A percentile compares a stretch with the other conserved stretches of the same genome.
These are phyloP conservation scores for Dictyophora rubrovolvata DNA, from an alignment of 768 basidiomycete genomes.

Conservation along the genomic window DNA sequence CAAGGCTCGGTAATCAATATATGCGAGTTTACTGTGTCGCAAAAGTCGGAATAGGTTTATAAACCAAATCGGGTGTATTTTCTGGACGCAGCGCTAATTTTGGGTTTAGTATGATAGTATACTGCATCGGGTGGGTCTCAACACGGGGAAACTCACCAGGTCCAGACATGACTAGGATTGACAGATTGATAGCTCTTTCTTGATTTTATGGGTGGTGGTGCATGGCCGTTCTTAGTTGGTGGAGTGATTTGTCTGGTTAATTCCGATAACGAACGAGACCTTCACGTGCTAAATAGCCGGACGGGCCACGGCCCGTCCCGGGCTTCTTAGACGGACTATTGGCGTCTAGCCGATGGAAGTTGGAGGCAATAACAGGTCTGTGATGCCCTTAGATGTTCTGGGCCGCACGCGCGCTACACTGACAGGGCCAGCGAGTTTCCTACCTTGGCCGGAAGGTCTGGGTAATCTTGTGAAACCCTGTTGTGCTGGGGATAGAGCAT, in stretches of 20 bases:
- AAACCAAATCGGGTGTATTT: no score
- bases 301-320: slow-evolving; percentile 61
- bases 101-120: no score
- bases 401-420: slow-evolving; percentile 83
- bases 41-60: no score
- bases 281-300: slow-evolving; percentile 88
- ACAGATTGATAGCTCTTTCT: slow-evolving; percentile 80
- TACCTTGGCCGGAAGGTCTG: slow-evolving; percentile 68
- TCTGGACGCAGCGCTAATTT: no score
- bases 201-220: slow-evolving; percentile 82
- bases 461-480: slow-evolving; percentile 74
- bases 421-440: slow-evolving; percentile 80
- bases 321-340: slow-evolving; percentile 84
- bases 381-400: slow-evolving; percentile 88
- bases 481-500: slow-evolving; percentile 83
- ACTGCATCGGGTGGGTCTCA: no score
- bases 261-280: slow-evolving; percentile 92
- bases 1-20: no score
- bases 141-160: no score
- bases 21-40: no score
- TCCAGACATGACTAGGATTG: no score
- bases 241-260: background rate
- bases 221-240: slow-evolving; percentile 84
- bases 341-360: slow-evolving; percentile 74
- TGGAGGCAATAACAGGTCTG: slow-evolving; percentile 89